Evolutionary conservation across 805 yeast genomes (phyloP).

Genomic region (Jamesozyma spencerorum): DNA sequence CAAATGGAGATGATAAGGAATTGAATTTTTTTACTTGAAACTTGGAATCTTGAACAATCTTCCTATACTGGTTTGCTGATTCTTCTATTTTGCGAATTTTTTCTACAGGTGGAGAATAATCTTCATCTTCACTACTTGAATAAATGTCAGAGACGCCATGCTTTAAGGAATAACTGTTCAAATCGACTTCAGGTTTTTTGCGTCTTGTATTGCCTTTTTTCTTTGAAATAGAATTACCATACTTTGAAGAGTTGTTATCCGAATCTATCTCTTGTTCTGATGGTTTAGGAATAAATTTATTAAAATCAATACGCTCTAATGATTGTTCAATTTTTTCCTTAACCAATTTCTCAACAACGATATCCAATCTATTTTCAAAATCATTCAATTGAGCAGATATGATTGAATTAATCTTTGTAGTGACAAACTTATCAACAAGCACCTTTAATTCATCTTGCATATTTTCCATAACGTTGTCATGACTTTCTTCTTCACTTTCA

Average conservation of each 20-base stretch:
- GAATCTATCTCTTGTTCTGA: not conserved
- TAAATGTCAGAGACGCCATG: too few relatives aligned
- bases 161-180: not conserved
- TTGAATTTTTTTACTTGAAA: not conserved
- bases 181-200: not conserved
- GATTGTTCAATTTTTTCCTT: slow-evolving; percentile 9
- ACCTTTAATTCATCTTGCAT: slow-evolving; percentile 23
- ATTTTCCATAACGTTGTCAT: slow-evolving; percentile 7
- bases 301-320: slow-evolving; percentile 3
- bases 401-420: slow-evolving; percentile 14
- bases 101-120: not conserved
- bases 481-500: slow-evolving; percentile 8
- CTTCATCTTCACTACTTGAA: not conserved
- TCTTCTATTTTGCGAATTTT: not conserved
- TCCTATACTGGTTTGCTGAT: not conserved
- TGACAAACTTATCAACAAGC: slow-evolving; percentile 22
- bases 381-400: slow-evolving; percentile 13
- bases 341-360: slow-evolving; percentile 11
- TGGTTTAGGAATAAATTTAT: not conserved
- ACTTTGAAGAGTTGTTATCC: not conserved
- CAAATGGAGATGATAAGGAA: not conserved
- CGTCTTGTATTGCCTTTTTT: not conserved
- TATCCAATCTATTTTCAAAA: slow-evolving; percentile 13
- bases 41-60: slow-evolving; percentile 4
- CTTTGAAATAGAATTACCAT: too few relatives aligned